Evolutionary conservation across 2,329 filamentous ascomycete species (phyloP).

Genomic region (Monilinia aucupariae): DNA sequence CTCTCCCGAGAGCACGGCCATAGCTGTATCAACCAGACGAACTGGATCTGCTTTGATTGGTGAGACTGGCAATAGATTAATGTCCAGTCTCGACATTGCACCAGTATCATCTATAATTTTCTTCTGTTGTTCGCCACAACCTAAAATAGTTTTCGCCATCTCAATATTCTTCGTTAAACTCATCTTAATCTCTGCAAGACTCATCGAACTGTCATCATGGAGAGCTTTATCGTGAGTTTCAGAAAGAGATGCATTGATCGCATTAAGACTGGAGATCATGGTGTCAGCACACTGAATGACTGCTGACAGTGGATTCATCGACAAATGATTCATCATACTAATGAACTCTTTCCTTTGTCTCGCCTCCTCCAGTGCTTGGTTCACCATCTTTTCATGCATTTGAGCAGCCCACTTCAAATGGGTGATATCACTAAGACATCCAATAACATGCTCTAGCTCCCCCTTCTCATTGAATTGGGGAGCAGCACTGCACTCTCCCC

Average conservation of each 20-base stretch:
- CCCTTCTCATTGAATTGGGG: conserved; percentile 18
- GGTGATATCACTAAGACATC: conserved; percentile 22
- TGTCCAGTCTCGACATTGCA: background rate
- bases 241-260: conserved; percentile 57
- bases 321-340: conserved; percentile 53
- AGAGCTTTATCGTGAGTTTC: conserved; percentile 17
- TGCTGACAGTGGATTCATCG: background rate
- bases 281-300: conserved; percentile 60
- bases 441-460: conserved; percentile 23
- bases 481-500: background rate
- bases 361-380: conserved; percentile 51
- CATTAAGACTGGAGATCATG: conserved; percentile 61
- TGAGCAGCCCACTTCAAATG: conserved; percentile 15
- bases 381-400: conserved; percentile 35
- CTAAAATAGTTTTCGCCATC: background rate
- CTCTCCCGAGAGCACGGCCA: conserved; percentile 2
- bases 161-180: background rate
- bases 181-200: background rate
- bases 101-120: background rate
- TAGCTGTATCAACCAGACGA: background rate
- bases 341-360: conserved; percentile 74
- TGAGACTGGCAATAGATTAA: background rate
- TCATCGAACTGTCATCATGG: background rate
- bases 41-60: background rate
- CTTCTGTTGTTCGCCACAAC: background rate